phyloP scores from a whole-genome alignment of 2,329 filamentous ascomycete genomes.

The Penicillium occitanis region DNA sequence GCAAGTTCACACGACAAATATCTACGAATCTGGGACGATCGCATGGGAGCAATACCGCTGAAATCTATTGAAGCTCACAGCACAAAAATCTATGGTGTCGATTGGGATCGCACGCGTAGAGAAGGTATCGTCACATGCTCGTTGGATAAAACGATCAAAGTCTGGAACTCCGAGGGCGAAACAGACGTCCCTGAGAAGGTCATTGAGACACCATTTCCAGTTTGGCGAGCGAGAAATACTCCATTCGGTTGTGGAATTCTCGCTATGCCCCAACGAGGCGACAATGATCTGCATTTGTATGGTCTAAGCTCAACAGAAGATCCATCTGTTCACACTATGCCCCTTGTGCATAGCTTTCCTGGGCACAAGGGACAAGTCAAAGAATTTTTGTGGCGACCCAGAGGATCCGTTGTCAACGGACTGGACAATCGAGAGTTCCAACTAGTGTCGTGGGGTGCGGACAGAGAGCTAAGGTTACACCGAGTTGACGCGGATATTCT shows the following conservation, averaged over 20 bases:
- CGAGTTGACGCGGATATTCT: slow-evolving; percentile 66
- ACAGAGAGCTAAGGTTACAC: slow-evolving; percentile 78
- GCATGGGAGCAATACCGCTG: slow-evolving; percentile 73
- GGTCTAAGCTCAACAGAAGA: slow-evolving; percentile 56
- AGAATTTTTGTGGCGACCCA: slow-evolving; percentile 85
- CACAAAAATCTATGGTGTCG: slow-evolving; percentile 92
- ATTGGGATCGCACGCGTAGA: slow-evolving; percentile 80
- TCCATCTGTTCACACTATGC: slow-evolving; percentile 37
- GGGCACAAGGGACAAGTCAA: slow-evolving; percentile 69
- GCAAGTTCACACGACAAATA: slow-evolving; percentile 88
- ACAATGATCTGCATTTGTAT: slow-evolving; percentile 81
- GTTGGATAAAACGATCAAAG: slow-evolving; percentile 86
- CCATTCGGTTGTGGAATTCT: slow-evolving; percentile 84
- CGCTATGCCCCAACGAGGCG: slow-evolving; percentile 88
- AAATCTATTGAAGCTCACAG: slow-evolving; percentile 82
- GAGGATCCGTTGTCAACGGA: slow-evolving; percentile 67
- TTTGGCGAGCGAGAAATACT: slow-evolving; percentile 88
- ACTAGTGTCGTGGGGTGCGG: slow-evolving; percentile 87
- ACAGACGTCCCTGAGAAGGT: slow-evolving; percentile 69
- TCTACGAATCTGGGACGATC: slow-evolving; percentile 86
- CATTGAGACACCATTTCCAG: slow-evolving; percentile 78
- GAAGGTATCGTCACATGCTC: slow-evolving; percentile 82
- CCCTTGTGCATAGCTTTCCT: slow-evolving; percentile 53
- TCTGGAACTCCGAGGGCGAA: slow-evolving; percentile 76
- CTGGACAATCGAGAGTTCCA: slow-evolving; percentile 86